Conservation (phyloP, 306 rosid species). For the Corylus americana region DNA sequence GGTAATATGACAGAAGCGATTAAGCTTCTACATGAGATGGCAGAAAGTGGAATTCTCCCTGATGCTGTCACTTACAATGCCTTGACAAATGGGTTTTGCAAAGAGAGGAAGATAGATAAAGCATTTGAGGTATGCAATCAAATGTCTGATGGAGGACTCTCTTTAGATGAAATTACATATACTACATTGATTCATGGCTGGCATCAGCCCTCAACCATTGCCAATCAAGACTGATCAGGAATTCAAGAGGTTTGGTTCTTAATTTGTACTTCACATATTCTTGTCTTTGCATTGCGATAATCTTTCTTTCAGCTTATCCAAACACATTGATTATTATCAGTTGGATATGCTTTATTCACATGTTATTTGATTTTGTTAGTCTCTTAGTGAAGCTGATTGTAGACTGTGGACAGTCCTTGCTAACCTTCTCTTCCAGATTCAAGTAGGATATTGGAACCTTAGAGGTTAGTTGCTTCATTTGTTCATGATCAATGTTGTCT, state of each 20-base stretch:
- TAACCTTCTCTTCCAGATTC: neutral
- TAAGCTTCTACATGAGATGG: conserved; percentile 54
- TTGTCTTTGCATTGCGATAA: neutral
- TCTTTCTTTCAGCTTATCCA: neutral
- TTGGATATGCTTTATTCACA: neutral
- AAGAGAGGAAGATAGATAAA: conserved; percentile 40
- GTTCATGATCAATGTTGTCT: neutral
- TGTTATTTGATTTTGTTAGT: neutral
- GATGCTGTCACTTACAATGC: conserved; percentile 55
- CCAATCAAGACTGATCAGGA: conserved; percentile 35
- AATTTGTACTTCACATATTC: neutral
- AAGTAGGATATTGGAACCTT: neutral
- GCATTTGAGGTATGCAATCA: conserved; percentile 40
- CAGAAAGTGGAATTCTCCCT: conserved; percentile 49
- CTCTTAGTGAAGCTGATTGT: neutral
- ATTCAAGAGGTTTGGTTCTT: conserved; percentile 23
- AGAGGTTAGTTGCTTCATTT: conserved; percentile 2
- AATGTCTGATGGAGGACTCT: conserved; percentile 35
- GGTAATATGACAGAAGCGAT: conserved; percentile 63
- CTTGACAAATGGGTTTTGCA: conserved; percentile 50
- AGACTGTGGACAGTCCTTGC: neutral
- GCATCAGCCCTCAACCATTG: conserved; percentile 32
- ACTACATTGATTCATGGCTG: conserved; percentile 46
- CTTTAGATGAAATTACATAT: conserved; percentile 50
- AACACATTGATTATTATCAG: neutral